Evolutionary conservation across 345 rosid species (phyloP).

Genomic region (Erodium maritimum): DNA sequence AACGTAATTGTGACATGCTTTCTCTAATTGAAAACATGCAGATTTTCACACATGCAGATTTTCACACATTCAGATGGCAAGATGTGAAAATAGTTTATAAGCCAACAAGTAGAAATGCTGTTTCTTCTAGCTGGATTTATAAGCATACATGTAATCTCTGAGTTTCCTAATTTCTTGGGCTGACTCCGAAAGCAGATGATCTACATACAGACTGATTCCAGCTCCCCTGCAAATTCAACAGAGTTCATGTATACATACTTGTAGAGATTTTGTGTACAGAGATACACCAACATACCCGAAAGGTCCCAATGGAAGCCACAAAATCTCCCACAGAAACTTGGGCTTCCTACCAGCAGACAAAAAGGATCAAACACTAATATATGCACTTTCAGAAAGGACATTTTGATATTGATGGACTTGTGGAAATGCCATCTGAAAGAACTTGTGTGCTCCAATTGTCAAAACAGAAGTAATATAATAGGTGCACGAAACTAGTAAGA

Average conservation of each 20-base stretch:
- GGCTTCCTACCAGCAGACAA: slow-evolving; percentile 37
- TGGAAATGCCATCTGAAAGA: background rate
- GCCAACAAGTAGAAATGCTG: too few relatives aligned
- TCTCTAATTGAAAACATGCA: too few relatives aligned
- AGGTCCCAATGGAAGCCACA: slow-evolving; percentile 90
- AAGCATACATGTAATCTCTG: slow-evolving; percentile 69
- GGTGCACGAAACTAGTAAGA: background rate
- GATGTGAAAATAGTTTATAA: too few relatives aligned
- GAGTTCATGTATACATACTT: too few relatives aligned
- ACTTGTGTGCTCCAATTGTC: background rate
- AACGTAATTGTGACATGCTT: too few relatives aligned
- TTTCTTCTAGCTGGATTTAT: slow-evolving; percentile 41
- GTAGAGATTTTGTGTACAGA: background rate
- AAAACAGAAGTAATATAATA: too few relatives aligned
- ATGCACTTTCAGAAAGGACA: too few relatives aligned
- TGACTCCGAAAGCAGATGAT: slow-evolving; percentile 48
- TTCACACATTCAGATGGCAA: too few relatives aligned
- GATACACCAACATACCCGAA: slow-evolving; percentile 33
- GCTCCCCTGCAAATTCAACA: slow-evolving; percentile 51
- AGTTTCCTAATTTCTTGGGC: slow-evolving; percentile 75
- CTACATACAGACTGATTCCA: slow-evolving; percentile 55
- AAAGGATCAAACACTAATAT: too few relatives aligned
- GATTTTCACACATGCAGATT: too few relatives aligned
- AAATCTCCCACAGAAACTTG: slow-evolving; percentile 70
- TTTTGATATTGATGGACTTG: too few relatives aligned